phyloP scores from a whole-genome alignment of 23 red algal species.

The Cyanidioschyzon merolae region DNA sequence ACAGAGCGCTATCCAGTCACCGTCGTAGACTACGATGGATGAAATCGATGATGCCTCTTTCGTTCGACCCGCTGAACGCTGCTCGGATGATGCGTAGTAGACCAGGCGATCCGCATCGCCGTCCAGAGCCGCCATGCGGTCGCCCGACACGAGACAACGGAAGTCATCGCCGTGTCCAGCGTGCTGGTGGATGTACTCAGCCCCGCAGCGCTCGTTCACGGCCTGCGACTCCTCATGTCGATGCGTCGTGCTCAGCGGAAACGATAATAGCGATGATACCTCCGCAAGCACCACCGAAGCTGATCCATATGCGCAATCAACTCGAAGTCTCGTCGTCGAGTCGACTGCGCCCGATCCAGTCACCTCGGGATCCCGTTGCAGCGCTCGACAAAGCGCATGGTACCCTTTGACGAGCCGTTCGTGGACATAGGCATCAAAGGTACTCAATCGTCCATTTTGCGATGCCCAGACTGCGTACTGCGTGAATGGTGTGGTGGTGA shows the following conservation, averaged over 20 bases:
- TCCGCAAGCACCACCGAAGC: neutral
- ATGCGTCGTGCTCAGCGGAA: neutral
- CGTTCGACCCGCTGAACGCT: neutral
- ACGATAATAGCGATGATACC: neutral
- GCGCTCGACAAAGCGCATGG: neutral
- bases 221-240: neutral
- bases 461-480: neutral
- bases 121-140: neutral
- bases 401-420: neutral
- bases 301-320: neutral
- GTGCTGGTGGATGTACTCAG: slow-evolving; percentile 2
- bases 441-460: neutral
- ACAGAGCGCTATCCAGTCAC: neutral
- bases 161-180: neutral
- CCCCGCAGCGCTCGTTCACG: neutral
- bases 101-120: slow-evolving; percentile 7
- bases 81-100: neutral
- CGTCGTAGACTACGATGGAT: neutral
- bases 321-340: neutral
- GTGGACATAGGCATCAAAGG: neutral
- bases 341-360: neutral
- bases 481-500: neutral
- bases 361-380: neutral
- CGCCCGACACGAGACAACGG: neutral
- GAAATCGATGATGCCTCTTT: neutral